Evolutionary conservation across 1,284 basidiomycete species (phyloP).

Genomic region (Trichosporon ovoides): DNA sequence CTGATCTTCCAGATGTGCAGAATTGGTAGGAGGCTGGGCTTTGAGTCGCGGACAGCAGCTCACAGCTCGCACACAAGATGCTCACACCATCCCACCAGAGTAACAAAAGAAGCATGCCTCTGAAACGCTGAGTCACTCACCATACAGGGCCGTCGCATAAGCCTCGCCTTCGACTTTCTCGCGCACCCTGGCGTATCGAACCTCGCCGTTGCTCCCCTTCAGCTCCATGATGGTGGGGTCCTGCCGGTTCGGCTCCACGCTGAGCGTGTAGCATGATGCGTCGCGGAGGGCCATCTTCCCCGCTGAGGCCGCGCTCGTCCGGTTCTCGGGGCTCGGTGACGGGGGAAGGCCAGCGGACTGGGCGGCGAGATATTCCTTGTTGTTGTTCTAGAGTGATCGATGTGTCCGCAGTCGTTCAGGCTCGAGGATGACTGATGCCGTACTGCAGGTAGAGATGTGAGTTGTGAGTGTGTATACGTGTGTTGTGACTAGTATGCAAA

Average conservation of each 20-base stretch:
- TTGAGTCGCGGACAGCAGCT: too few relatives aligned
- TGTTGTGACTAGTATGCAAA: too few relatives aligned
- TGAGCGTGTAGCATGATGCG: conserved; percentile 35
- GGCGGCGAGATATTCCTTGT: background rate
- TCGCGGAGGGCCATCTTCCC: conserved; percentile 38
- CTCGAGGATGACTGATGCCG: too few relatives aligned
- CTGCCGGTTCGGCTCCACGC: conserved; percentile 18
- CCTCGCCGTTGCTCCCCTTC: conserved; percentile 24
- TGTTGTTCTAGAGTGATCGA: too few relatives aligned
- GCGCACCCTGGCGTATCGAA: conserved; percentile 33
- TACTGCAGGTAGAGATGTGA: too few relatives aligned
- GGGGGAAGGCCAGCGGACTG: background rate
- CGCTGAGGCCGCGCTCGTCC: background rate
- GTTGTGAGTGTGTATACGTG: too few relatives aligned
- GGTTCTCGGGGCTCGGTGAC: too few relatives aligned
- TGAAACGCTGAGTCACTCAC: conserved; percentile 21
- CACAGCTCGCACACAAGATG: too few relatives aligned
- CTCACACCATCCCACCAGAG: too few relatives aligned
- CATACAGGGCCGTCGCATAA: conserved; percentile 36
- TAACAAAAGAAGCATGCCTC: background rate
- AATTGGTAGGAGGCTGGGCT: too few relatives aligned
- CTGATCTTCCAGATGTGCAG: too few relatives aligned
- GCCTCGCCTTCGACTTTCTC: conserved; percentile 30
- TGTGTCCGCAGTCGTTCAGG: too few relatives aligned
- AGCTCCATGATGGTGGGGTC: conserved; percentile 31